phyloP scores from a whole-genome alignment of 1,139 yeast genomes.

The Eremothecium gossypii region DNA sequence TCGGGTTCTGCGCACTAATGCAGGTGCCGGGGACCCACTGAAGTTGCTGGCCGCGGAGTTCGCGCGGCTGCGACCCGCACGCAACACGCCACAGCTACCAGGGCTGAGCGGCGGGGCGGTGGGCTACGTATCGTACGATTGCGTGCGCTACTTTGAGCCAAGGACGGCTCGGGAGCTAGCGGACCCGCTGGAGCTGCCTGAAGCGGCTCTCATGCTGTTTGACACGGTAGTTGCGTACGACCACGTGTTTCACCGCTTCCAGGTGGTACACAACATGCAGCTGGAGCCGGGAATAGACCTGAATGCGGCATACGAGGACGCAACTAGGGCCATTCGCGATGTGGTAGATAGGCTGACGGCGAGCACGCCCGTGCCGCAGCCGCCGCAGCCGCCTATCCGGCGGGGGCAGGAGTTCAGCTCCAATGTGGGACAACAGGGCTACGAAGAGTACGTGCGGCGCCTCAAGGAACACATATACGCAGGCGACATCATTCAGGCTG shows the following conservation, averaged over 20 bases:
- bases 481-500: conserved; percentile 96
- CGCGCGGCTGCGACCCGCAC: conserved; percentile 53
- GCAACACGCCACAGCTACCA: conserved; percentile 67
- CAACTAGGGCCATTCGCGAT: conserved; percentile 46
- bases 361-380: conserved; percentile 36
- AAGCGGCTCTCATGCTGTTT: conserved; percentile 82
- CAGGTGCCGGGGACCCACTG: conserved; percentile 68
- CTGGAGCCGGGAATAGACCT: conserved; percentile 36
- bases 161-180: conserved; percentile 62
- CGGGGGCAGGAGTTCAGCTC: conserved; percentile 60
- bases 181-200: conserved; percentile 79
- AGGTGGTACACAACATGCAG: conserved; percentile 69
- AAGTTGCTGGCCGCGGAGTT: conserved; percentile 65
- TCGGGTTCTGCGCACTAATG: conserved; percentile 74
- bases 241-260: conserved; percentile 87
- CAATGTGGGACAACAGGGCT: conserved; percentile 89
- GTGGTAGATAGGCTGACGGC: conserved; percentile 42
- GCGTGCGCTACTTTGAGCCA: conserved; percentile 94
- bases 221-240: conserved; percentile 88
- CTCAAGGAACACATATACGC: conserved; percentile 73
- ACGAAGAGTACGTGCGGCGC: conserved; percentile 66
- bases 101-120: conserved; percentile 90
- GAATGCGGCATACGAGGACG: conserved; percentile 44
- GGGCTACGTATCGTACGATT: conserved; percentile 91
- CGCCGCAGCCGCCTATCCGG: conserved; percentile 66